Evolutionary conservation across 345 rosid species (phyloP), one percentile per base, ranked within the genome.

Genomic region (Barbarea vulgaris): DNA sequence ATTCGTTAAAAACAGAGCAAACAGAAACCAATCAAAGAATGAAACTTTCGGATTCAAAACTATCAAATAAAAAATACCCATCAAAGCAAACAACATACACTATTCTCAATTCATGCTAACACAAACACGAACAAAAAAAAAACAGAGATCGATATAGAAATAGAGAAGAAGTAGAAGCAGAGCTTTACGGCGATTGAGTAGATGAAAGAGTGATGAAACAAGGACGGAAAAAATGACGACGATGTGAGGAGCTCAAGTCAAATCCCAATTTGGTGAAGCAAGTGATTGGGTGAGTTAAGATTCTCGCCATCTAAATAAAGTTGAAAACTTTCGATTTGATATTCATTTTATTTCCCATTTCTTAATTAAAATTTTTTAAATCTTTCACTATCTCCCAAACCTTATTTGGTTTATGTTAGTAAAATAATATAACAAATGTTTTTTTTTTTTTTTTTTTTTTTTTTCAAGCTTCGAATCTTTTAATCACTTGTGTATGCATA

Each of bases 171-270:
- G 34, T 6, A 60, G 8, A 56, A 57, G 33, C 42, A 24, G 64
- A 22, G 77, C 81, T 83, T 80, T 80, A 85, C 91, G 6, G 15
- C 17, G 63, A 13, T 36, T 33, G 69, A 50, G 39, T 19, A 48
- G 25, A 69, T 11, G 53, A 42, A 25, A 62, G 72, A 53, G 64
- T 25, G 74, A 72, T 31, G 76, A 64, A 59, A 9, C 5, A 39
- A 70, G 2, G 44, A 41, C 0, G 53, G 34, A 56, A 24, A 6
- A 53, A 33, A 59, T 41, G 17, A 48, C 39, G 31, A 6, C 47
- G 72, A 58, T 69, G 54, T 15, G 65, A 67, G n/a, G 24, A 52
- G 27, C 70, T 22, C n/a, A 69, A 50, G 70, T 77, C 62, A 18
- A 62, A 62, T 44, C 77, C 78, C 60, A 73, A 70, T 15, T 25